Evolutionary conservation across 176 grass and related monocot genomes (phyloP), one percentile per base, ranked within the genome.

Genomic region (Rhynchospora breviuscula): DNA sequence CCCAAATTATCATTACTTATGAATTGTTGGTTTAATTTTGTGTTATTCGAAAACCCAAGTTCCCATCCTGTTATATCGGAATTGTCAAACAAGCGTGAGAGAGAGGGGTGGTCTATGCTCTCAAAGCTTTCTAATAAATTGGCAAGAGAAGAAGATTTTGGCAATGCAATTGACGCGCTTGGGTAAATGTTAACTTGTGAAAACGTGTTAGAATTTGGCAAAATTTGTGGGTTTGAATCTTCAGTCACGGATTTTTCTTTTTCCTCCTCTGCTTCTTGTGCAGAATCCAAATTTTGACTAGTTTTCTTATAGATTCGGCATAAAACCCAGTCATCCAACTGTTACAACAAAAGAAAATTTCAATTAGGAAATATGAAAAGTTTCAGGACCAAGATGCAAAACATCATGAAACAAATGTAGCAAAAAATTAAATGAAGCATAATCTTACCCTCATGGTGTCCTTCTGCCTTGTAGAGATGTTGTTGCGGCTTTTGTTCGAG

Each of bases 261-360:
- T n/a, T 82, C 80, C 25, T 82, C 80, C 23, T 29, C 8, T 44
- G 0, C 62, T 67, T 82, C 79, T 62, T 63, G 58, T 9, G 31
- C 40, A 21, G 49, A 51, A 67, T 82, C 80, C n/a, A 26, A 67
- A 17, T 46, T 63, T 53, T 82, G 80, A 66, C 52, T 82, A 5
- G 44, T 10, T 82, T 82, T 82, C 80, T 67, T 82, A 8, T 82
- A 82, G 13, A 82, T 82, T 23, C 80, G 80, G 12, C 80, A 82
- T 49, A 82, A 26, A 8, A 82, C 80, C 80, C 80, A 82, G 59
- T 82, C 80, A 67, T 82, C 80, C 62, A 82, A 67, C 80, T 82
- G 18, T 45, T 49, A 35, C 18, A 67, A 46, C 15, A 18, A 64
- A 15, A 47, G 63, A 40, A 81, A 35, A 31, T 15, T 14, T n/a